phyloP scores from a whole-genome alignment of 805 yeast genomes.

The Metschnikowia lunata region DNA sequence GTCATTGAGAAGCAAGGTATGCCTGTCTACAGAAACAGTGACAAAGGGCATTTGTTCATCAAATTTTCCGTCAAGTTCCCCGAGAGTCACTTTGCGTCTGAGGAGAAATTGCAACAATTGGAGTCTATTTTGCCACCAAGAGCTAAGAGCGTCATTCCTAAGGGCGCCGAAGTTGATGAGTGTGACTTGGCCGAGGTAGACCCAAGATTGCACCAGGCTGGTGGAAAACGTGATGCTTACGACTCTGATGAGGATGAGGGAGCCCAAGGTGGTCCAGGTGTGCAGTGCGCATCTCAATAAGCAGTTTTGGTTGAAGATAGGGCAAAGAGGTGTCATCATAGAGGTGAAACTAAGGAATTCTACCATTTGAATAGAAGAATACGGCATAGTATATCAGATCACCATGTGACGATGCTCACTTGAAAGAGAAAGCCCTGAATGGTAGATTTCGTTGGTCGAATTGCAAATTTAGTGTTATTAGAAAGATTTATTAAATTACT shows the following conservation, averaged over 20 bases:
- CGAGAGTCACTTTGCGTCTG: constrained; percentile 61
- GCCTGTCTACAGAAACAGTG: constrained; percentile 90
- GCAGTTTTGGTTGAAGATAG: neutral
- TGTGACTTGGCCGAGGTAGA: constrained; percentile 67
- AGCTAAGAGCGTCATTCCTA: constrained; percentile 56
- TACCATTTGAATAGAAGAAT: constrained; percentile 1
- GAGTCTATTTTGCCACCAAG: constrained; percentile 80
- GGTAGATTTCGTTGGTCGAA: no score
- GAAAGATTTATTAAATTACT: no score
- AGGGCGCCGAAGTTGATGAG: constrained; percentile 74
- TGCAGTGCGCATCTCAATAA: constrained; percentile 25
- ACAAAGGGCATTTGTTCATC: constrained; percentile 80
- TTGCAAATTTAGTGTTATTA: no score
- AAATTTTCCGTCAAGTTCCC: constrained; percentile 93
- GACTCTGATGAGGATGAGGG: constrained; percentile 45
- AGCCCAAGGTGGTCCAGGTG: constrained; percentile 25
- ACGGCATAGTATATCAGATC: neutral
- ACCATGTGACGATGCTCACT: no score
- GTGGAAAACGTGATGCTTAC: constrained; percentile 40
- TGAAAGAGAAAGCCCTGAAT: no score
- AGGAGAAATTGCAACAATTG: constrained; percentile 67
- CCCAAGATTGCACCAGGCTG: constrained; percentile 52
- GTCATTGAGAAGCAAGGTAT: constrained; percentile 92
- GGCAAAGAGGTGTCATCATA: neutral
- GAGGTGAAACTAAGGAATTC: neutral